A percentile compares a stretch with the other conserved stretches of the same genome.
Evolutionary conservation across 2,329 filamentous ascomycete species (phyloP).

Genomic region (Elsinoe batatas): DNA sequence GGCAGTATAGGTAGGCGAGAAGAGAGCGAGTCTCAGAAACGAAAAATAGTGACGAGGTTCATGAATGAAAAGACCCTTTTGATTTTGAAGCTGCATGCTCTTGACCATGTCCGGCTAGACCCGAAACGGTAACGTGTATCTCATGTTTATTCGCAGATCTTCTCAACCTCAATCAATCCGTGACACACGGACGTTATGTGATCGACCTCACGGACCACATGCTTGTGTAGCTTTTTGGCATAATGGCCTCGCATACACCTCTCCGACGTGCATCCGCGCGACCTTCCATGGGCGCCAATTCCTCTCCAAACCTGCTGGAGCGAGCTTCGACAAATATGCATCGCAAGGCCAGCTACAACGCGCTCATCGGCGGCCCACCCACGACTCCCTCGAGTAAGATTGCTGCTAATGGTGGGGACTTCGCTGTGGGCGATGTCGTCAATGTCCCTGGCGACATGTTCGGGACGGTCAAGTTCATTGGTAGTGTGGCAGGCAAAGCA

Average conservation of each 20-base stretch:
- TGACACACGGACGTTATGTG: constrained; percentile 9
- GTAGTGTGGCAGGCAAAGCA: constrained; percentile 76
- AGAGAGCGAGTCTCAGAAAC: neutral
- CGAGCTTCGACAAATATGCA: constrained; percentile 40
- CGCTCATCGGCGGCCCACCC: constrained; percentile 47
- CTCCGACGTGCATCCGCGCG: constrained; percentile 28
- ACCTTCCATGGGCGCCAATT: constrained; percentile 30
- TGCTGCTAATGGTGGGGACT: constrained; percentile 36
- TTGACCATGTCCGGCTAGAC: neutral
- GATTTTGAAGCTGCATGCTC: neutral
- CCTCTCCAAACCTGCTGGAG: constrained; percentile 34
- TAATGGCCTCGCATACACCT: constrained; percentile 36
- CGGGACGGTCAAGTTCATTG: constrained; percentile 81
- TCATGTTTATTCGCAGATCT: neutral
- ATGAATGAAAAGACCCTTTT: too few species aligned
- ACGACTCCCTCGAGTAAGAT: constrained; percentile 32
- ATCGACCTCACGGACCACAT: constrained; percentile 12
- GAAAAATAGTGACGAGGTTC: too few species aligned
- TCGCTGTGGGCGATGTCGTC: constrained; percentile 72
- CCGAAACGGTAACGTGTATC: constrained; percentile 10
- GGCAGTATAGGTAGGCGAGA: neutral
- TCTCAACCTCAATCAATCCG: constrained; percentile 4
- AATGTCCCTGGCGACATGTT: constrained; percentile 91
- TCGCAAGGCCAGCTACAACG: constrained; percentile 62
- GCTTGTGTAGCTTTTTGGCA: constrained; percentile 1